Conservation (phyloP, 306 rosid genomes). For the Mucuna pruriens region DNA sequence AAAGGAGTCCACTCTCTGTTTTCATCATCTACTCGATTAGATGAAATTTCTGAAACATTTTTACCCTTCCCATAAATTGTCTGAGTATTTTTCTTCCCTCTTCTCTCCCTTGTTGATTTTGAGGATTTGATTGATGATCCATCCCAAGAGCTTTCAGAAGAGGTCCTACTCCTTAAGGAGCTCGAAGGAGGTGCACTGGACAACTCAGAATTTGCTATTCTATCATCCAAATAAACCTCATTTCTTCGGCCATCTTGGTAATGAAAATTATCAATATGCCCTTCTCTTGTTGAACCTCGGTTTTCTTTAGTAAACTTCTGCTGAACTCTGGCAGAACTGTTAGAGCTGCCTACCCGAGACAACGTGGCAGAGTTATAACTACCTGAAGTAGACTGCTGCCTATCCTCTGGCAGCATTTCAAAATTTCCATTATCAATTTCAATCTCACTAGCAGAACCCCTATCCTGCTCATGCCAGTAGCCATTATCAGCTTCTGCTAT, state of each 20-base stretch:
- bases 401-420: constrained; percentile 79
- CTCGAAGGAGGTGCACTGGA: constrained; percentile 55
- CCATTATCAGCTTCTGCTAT: constrained; percentile 64
- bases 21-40: constrained; percentile 70
- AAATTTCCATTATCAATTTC: constrained; percentile 75
- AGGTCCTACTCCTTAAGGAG: constrained; percentile 66
- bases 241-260: constrained; percentile 75
- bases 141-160: constrained; percentile 95
- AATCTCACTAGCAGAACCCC: constrained; percentile 68
- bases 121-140: constrained; percentile 76
- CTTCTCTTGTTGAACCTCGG: constrained; percentile 57
- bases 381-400: constrained; percentile 79
- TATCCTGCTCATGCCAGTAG: constrained; percentile 91
- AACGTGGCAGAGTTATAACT: constrained; percentile 60
- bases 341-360: constrained; percentile 53
- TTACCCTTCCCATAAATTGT: constrained; percentile 61
- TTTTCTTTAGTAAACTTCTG: constrained; percentile 66
- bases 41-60: constrained; percentile 68
- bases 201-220: constrained; percentile 57
- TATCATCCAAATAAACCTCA: constrained; percentile 74
- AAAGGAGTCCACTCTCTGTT: constrained; percentile 68
- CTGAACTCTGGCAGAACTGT: constrained; percentile 54
- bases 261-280: constrained; percentile 58
- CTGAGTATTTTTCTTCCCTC: constrained; percentile 55
- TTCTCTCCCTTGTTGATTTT: constrained; percentile 78